A percentile compares a stretch with the other conserved stretches of the same genome.
phyloP scores from a whole-genome alignment of 805 yeast genomes.

The Kregervanrija pseudodelftensis region DNA sequence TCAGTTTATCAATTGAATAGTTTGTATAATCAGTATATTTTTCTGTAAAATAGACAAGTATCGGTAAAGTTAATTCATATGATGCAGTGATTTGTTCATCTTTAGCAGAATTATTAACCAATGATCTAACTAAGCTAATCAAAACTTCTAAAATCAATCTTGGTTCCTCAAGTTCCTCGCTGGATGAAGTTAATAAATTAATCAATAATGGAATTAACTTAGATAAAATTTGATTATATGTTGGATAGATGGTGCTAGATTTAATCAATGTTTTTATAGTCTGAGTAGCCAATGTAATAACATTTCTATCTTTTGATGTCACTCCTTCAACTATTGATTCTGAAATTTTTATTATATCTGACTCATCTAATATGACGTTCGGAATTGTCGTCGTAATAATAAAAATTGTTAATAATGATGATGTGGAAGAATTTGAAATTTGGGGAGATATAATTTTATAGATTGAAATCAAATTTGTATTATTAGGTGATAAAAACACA shows the following conservation, averaged over 20 bases:
- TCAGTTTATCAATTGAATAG: slow-evolving; percentile 40
- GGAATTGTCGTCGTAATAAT: slow-evolving; percentile 37
- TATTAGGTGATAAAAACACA: slow-evolving; percentile 9
- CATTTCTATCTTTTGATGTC: slow-evolving; percentile 24
- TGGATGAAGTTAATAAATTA: slow-evolving; percentile 12
- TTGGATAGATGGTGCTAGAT: slow-evolving; percentile 12
- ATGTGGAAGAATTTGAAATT: too few relatives aligned
- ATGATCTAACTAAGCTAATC: slow-evolving; percentile 35
- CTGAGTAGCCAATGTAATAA: slow-evolving; percentile 41
- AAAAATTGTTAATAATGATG: slow-evolving; percentile 33
- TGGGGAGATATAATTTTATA: slow-evolving; percentile 12
- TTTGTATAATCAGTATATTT: slow-evolving; percentile 19
- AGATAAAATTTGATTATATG: slow-evolving; percentile 34
- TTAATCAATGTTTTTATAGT: slow-evolving; percentile 53
- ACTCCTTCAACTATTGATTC: slow-evolving; percentile 31
- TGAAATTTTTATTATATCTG: slow-evolving; percentile 32
- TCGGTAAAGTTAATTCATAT: slow-evolving; percentile 25
- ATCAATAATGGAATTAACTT: slow-evolving; percentile 41
- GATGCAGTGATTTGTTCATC: slow-evolving; percentile 23
- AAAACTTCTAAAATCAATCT: slow-evolving; percentile 43
- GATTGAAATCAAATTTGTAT: slow-evolving; percentile 28
- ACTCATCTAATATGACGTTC: slow-evolving; percentile 24
- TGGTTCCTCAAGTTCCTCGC: slow-evolving; percentile 23
- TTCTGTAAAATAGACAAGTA: slow-evolving; percentile 26
- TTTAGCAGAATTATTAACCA: slow-evolving; percentile 19